Evolutionary conservation across 768 basidiomycete genomes (phyloP), one percentile per base, ranked within the genome.

Genomic region (Cystobasidiopsis lactophilus): DNA sequence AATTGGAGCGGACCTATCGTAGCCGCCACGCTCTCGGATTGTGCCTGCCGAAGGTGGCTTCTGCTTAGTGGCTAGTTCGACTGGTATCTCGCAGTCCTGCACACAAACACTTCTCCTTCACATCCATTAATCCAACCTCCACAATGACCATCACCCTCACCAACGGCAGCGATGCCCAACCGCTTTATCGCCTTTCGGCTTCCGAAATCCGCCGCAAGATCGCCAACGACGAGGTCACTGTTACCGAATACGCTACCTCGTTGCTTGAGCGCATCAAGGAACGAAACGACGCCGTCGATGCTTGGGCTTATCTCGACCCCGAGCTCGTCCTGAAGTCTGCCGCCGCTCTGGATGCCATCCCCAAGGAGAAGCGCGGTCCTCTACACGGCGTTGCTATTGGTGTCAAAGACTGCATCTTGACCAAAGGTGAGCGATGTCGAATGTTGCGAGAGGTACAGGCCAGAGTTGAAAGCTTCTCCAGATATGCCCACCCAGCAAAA

Each of bases 401-500:
- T 7, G 58, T 65, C 50, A 65, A 65, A 51, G 64, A 65, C 44
- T 59, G 63, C 9, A 61, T 63, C 35, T 40, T 52, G 47, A 55
- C 58, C 31, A 53, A 51, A 30, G 59, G 56, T 51, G 46, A 55
- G 56, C 57, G 50, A 16, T 26, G n/a, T n/a, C n/a, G n/a, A n/a
- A n/a, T n/a, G n/a, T n/a, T n/a, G n/a, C n/a, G n/a, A n/a, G n/a
- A n/a, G n/a, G n/a, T n/a, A 24, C 19, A 26, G 3, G 18, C 7
- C 21, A 46, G n/a, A n/a, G n/a, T n/a, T n/a, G n/a, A n/a, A n/a
- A n/a, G n/a, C n/a, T n/a, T n/a, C n/a, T n/a, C 24, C 53, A 59
- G 66, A 67, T 44, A 61, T 65, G 62, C 66, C 66, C 1, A 67
- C 65, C 0, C 54, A 64, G 50, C 59, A 64, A 43, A 50, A 54